Evolutionary conservation across 345 rosid species (phyloP).

Genomic region (Euphorbia peplus): DNA sequence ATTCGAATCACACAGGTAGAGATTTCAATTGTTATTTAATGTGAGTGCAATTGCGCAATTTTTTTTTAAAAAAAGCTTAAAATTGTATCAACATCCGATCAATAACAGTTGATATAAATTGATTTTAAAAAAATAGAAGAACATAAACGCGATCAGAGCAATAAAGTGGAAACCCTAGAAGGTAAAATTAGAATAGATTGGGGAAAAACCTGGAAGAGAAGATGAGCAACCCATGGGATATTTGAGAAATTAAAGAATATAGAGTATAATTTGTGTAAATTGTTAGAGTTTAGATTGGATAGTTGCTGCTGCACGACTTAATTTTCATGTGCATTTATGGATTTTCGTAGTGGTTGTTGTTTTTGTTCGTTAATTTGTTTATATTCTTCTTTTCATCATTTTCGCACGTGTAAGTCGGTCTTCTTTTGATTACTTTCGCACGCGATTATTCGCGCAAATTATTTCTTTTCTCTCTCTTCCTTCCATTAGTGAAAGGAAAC

Average conservation of each 20-base stretch:
- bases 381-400: neutral
- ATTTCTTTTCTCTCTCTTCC: too few species aligned
- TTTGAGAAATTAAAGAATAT: neutral
- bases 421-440: neutral
- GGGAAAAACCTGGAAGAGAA: constrained; percentile 67
- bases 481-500: too few species aligned
- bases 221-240: constrained; percentile 78
- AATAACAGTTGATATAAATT: neutral
- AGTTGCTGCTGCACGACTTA: neutral
- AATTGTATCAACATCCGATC: neutral
- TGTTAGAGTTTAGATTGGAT: constrained; percentile 2
- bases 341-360: constrained; percentile 6
- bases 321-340: neutral
- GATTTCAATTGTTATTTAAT: too few species aligned
- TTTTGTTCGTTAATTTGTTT: neutral
- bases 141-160: constrained; percentile 1
- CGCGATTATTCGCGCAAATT: neutral
- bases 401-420: neutral
- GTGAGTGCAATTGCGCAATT: too few species aligned
- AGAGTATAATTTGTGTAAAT: neutral
- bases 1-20: too few species aligned
- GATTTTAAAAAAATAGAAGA: neutral
- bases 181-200: neutral
- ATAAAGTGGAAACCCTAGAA: neutral
- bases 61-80: too few species aligned